Evolutionary conservation across 1,284 basidiomycete species (phyloP).

Genomic region (Xanthoconium separans): DNA sequence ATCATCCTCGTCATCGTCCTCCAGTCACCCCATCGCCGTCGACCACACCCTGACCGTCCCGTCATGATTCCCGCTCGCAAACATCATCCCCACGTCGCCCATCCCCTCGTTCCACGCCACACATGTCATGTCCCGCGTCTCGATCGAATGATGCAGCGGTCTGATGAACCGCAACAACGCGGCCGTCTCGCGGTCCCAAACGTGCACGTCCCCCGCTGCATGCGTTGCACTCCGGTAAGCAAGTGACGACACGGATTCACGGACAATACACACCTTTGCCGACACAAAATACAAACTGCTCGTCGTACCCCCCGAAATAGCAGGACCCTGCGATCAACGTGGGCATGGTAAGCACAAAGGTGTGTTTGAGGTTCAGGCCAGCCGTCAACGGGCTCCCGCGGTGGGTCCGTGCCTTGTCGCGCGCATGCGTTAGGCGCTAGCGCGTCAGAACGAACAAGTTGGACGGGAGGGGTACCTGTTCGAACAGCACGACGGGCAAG

Average conservation of each 20-base stretch:
- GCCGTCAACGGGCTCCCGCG: constrained; percentile 35
- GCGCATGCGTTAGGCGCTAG: constrained; percentile 41
- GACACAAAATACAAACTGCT: constrained; percentile 75
- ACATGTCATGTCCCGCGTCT: constrained; percentile 66
- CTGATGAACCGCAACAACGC: constrained; percentile 63
- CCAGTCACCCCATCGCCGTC: constrained; percentile 10
- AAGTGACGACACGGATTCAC: not conserved
- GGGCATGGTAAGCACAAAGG: constrained; percentile 65
- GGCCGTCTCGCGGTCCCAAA: constrained; percentile 79
- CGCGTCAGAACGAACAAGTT: too few relatives aligned
- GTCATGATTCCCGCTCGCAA: constrained; percentile 75
- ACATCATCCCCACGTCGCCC: constrained; percentile 64
- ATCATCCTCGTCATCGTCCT: too few relatives aligned
- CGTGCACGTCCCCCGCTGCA: constrained; percentile 77
- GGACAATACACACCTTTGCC: constrained; percentile 62
- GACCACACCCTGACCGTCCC: constrained; percentile 73
- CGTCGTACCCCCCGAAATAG: constrained; percentile 74
- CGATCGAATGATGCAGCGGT: constrained; percentile 37
- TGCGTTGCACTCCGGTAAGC: too few relatives aligned
- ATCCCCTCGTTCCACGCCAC: constrained; percentile 72
- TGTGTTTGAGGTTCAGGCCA: constrained; percentile 60
- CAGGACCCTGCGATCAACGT: constrained; percentile 75
- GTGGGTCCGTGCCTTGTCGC: constrained; percentile 39
- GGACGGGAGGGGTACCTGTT: constrained; percentile 42
- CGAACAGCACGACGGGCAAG: constrained; percentile 55